These are phyloP conservation scores for Lepidium africanum DNA, from an alignment of 345 rosid species.

Conservation along the genomic window DNA sequence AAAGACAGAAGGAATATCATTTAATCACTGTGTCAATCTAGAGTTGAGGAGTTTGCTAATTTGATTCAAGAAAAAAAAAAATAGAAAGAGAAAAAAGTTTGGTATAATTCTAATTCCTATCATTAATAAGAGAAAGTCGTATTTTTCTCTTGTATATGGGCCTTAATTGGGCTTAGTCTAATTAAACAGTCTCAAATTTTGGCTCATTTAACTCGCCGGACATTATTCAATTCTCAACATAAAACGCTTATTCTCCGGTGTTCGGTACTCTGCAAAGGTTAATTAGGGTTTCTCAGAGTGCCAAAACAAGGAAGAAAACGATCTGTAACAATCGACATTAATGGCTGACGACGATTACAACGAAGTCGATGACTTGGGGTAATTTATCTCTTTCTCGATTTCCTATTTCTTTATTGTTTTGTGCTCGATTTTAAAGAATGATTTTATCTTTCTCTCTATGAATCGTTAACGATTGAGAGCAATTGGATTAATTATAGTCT, in stretches of 20 bases:
- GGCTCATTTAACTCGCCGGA: not conserved
- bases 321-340: not conserved
- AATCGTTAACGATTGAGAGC: not conserved
- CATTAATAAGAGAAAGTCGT: too few relatives aligned
- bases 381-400: not conserved
- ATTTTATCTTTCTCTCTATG: not conserved
- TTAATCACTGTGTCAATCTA: too few relatives aligned
- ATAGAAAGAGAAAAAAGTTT: too few relatives aligned
- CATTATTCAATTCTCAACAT: not conserved
- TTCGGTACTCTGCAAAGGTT: not conserved
- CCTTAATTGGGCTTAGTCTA: slow-evolving; percentile 2
- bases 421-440: not conserved
- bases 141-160: not conserved
- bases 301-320: not conserved
- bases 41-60: too few relatives aligned
- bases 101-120: too few relatives aligned
- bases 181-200: not conserved
- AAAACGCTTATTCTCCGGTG: not conserved
- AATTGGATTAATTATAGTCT: not conserved
- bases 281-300: slow-evolving; percentile 11
- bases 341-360: slow-evolving; percentile 85
- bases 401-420: not conserved
- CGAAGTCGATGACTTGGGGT: slow-evolving; percentile 74
- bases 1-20: too few relatives aligned
- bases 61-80: too few relatives aligned